Evolutionary conservation across 805 yeast genomes (phyloP), one percentile per base, ranked within the genome.

Genomic region (Clavispora vitiphila): DNA sequence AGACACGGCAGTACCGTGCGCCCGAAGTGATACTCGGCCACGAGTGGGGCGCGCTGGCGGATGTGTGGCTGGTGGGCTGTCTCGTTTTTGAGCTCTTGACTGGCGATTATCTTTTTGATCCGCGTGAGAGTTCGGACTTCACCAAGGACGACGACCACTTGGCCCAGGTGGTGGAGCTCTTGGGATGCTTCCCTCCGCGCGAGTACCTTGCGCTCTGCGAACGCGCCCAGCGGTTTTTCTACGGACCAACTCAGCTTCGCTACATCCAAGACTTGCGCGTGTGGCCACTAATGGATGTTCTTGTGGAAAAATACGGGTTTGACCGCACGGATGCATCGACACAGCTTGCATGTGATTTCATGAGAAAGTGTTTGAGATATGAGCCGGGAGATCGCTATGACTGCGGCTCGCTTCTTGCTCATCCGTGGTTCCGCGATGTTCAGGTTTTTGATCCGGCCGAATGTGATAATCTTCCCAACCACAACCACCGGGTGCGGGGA

Each of bases 61-160:
- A 93, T 64, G 76, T 91, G 37, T 93, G 99, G 99, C 86, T 96
- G n/a, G 71, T 86, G 54, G 97, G 95, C 0, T 90, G 98, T 65
- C 65, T 93, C 55, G 71, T 86, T 1, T 93, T 93, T 64, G 99
- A 93, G 66, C 71, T 93, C 19, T 63, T 91, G 34, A 91, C 99
- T 0, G 98, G 98, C 3, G 98, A 91, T 62, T 90, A 90, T 56
- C 63, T 93, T 38, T 93, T 91, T 61, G 97, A 91, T 60, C 99
- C 99, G 5, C 77, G 80, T 39, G 78, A 78, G 47, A 89, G 90
- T 1, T 78, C 76, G 41, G 70, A 84, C 4, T 91, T 87, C 64
- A 61, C 81, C 37, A 90, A 90, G 56, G 96, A 90, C 61, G 97
- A 91, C 57, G 99, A 93, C 61, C 99, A 93, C 61, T 74, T 93